Evolutionary conservation across 495 filamentous ascomycete genomes (phyloP), one percentile per base, ranked within the genome.

Genomic region (Podospora comata): DNA sequence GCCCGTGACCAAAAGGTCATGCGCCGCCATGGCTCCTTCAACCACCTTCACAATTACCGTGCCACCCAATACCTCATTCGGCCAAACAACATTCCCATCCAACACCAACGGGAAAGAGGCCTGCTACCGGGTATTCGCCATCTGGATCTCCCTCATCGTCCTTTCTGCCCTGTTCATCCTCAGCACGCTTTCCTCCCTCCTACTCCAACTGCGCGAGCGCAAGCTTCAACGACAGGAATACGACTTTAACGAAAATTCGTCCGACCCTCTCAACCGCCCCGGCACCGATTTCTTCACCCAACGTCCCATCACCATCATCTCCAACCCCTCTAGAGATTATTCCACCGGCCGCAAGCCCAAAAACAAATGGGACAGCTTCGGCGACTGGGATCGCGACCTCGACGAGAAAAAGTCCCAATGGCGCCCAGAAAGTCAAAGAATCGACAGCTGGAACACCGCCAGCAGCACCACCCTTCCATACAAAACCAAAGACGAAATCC

Each of bases 1-100:
- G 70, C 93, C 93, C n/a, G 11, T 70, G n/a, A 57, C 64, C 0
- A 30, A 19, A 18, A 20, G n/a, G 1, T n/a, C 23, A 4, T 70
- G 68, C 39, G 53, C 64, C 2, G 48, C 48, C 4, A 53, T 70
- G 0, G 0, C 59, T 61, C 19, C 20, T 27, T 28, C 59, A 27
- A 18, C 20, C n/a, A 53, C 13, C 28, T 60, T 48, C 30, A 44
- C 34, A 3, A 13, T 64, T 15, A 26, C 34, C 19, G 54, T 54
- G 18, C 30, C 57, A 7, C n/a, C 32, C 0, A 48, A 30, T 6
- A 60, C 63, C 5, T 19, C 19, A 15, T 68, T 66, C n/a, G 65
- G 65, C 20, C 27, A 27, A 19, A 57, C 67, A 5, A 61, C n/a
- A 9, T 61, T 71, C 58, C 26, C 64, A 0, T 23, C 27, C 34